phyloP scores from a whole-genome alignment of 1,284 basidiomycete genomes.

The Tilletia horrida region DNA sequence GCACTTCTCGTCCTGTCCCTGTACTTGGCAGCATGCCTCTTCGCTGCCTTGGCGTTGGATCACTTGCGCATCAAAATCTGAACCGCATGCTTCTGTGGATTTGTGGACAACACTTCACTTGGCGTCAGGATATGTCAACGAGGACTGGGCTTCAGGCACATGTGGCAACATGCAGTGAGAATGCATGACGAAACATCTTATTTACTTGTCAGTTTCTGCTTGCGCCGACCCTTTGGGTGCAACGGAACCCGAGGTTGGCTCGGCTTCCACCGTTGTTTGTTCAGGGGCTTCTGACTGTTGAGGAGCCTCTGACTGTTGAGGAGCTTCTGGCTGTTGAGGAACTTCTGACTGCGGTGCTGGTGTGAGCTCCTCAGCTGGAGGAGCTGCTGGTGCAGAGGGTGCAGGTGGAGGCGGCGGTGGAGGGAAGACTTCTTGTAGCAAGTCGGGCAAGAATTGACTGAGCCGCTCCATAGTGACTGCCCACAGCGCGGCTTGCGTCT shows the following conservation, averaged over 20 bases:
- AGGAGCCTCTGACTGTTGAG: neutral
- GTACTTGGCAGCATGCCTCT: slow-evolving; percentile 67
- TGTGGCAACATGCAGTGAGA: too few species aligned
- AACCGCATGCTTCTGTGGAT: too few species aligned
- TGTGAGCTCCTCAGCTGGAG: neutral
- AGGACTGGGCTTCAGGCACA: too few species aligned
- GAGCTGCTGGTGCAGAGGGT: neutral
- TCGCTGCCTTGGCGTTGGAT: slow-evolving; percentile 23
- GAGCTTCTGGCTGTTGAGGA: neutral
- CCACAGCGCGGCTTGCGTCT: slow-evolving; percentile 31
- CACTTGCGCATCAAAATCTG: neutral
- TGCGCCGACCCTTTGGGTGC: neutral
- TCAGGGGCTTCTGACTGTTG: neutral
- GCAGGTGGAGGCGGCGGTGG: slow-evolving; percentile 7
- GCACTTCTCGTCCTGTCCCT: slow-evolving; percentile 67
- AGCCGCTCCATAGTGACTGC: slow-evolving; percentile 33
- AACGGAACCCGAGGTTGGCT: neutral
- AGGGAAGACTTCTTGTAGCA: slow-evolving; percentile 40
- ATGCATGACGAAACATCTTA: too few species aligned
- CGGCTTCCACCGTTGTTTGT: too few species aligned
- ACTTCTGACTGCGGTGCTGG: neutral
- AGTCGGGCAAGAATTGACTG: slow-evolving; percentile 38
- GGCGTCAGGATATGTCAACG: too few species aligned
- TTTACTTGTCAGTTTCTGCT: neutral
- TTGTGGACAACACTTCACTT: too few species aligned